Base-by-base conservation (phyloP, 2,329 filamentous ascomycete species). In the Venturia aucupariae region DNA sequence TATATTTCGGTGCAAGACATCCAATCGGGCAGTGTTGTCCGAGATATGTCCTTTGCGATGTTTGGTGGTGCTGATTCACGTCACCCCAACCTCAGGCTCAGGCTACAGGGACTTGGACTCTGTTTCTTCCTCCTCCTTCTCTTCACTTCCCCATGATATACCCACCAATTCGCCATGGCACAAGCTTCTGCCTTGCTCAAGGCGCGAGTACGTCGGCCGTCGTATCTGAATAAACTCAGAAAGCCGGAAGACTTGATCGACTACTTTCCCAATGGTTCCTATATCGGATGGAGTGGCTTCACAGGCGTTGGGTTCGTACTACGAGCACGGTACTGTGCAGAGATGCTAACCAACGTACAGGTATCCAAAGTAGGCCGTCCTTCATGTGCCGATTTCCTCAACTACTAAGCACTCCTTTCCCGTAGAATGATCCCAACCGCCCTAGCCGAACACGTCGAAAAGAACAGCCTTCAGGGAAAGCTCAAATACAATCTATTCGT, bases 221-320 rank as follows among this genome's bases (percentile, higher is more conserved):
- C 88, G 51, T 86, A 93, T 76, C 82, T 95, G 65, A 87, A 86
- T 71, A 95, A 93, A 82, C 80, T 96, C 66, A 86, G 87, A 70
- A 86, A 86, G 70, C 85, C 91, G 44, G 85, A 94, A 75, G 90
- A 95, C 74, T 77, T 95, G 68, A 82, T 96, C 66, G 82, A 89
- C 68, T 82, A 90, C 69, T 96, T 96, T 71, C 91, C 91, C 68
- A 85, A 94, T 80, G 87, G 87, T 72, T 78, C 89, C n/a, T 94
- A 94, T 76, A 85, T 96, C 71, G 92, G 91, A 71, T 96, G 91
- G 91, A 91, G 87, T 68, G 91, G 91, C 42, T 96, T 96, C 77
- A 96, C 91, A n/a, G 51, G 51, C 10, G 51, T 57, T 57, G 51
- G 51, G 51, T 57, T 7, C n/a, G 51, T 35, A 2, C 19, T 17